Percentiles rank a stretch among this genome's conserved stretches.
Evolutionary conservation across 768 basidiomycete genomes (phyloP).

Genomic region (Melanogaster broomeanus): DNA sequence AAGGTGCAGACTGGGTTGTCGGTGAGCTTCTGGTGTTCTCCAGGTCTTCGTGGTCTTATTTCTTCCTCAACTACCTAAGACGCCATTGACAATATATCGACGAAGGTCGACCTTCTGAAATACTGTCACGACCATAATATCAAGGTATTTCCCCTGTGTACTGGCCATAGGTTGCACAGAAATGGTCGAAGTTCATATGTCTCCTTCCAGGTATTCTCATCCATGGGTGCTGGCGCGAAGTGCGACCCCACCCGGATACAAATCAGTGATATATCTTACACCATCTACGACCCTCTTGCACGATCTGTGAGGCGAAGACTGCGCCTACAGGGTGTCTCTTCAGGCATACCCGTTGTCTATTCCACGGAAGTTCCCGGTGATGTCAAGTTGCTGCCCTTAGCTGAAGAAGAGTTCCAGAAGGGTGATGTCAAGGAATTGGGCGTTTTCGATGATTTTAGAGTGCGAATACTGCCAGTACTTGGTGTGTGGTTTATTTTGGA

Average conservation of each 20-base stretch:
- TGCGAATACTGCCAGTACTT: slow-evolving; percentile 90
- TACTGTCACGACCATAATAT: slow-evolving; percentile 81
- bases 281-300: slow-evolving; percentile 93
- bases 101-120: slow-evolving; percentile 91
- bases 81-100: slow-evolving; percentile 96
- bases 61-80: slow-evolving; percentile 45
- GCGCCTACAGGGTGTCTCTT: slow-evolving; percentile 58
- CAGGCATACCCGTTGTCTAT: slow-evolving; percentile 87
- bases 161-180: not conserved
- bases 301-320: slow-evolving; percentile 83
- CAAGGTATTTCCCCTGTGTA: slow-evolving; percentile 50
- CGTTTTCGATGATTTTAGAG: slow-evolving; percentile 90
- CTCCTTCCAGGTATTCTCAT: slow-evolving; percentile 76
- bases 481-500: slow-evolving; percentile 45
- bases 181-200: not conserved
- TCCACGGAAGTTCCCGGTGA: slow-evolving; percentile 92
- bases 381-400: slow-evolving; percentile 84
- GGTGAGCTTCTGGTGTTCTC: slow-evolving; percentile 45
- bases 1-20: slow-evolving; percentile 93
- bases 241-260: slow-evolving; percentile 93
- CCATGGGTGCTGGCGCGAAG: slow-evolving; percentile 97
- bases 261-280: slow-evolving; percentile 91
- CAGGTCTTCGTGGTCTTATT: slow-evolving; percentile 5
- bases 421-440: slow-evolving; percentile 88
- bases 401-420: slow-evolving; percentile 90